A percentile compares a stretch with the other conserved stretches of the same genome.
Conservation (phyloP, 164 flowering plant genomes). For the Hamamelis virginiana region DNA sequence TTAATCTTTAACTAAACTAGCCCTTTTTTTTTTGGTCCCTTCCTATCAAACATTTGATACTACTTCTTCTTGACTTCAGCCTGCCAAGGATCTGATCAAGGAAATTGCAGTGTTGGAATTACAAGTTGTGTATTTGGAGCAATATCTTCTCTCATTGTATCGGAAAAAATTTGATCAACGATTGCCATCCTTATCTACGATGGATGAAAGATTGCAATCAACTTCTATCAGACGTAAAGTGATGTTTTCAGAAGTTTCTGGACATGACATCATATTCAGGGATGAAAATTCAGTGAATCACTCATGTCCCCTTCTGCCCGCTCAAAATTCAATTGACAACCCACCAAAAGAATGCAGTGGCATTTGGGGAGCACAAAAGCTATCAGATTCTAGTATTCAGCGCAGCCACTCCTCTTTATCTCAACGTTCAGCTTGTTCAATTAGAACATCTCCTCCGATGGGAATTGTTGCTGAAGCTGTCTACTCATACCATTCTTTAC, state of each 20-base stretch:
- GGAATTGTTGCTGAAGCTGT: constrained; percentile 29
- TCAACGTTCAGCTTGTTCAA: constrained; percentile 32
- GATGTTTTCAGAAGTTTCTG: constrained; percentile 18
- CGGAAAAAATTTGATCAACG: constrained; percentile 33
- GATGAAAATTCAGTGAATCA: constrained; percentile 11
- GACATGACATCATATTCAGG: constrained; percentile 9
- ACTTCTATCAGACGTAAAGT: constrained; percentile 9
- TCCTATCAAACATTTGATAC: not conserved
- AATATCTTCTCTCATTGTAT: constrained; percentile 73
- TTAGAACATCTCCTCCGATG: constrained; percentile 24
- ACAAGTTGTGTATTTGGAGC: constrained; percentile 72
- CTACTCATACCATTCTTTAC: constrained; percentile 48
- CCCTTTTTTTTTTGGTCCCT: too few species aligned
- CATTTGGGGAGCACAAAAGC: constrained; percentile 17
- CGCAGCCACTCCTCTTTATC: constrained; percentile 55
- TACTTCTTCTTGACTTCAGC: constrained; percentile 34
- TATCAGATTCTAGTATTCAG: constrained; percentile 36
- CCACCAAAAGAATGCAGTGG: constrained; percentile 10
- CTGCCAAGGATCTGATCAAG: constrained; percentile 67
- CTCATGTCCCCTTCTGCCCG: not conserved
- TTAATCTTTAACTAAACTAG: too few species aligned
- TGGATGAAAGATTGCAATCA: constrained; percentile 17
- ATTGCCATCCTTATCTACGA: constrained; percentile 12
- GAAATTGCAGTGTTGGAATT: constrained; percentile 74
- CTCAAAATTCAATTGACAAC: constrained; percentile 14